Evolutionary conservation across 352 stramenopile genomes (phyloP).

Genomic region (Globisporangium parvum): DNA sequence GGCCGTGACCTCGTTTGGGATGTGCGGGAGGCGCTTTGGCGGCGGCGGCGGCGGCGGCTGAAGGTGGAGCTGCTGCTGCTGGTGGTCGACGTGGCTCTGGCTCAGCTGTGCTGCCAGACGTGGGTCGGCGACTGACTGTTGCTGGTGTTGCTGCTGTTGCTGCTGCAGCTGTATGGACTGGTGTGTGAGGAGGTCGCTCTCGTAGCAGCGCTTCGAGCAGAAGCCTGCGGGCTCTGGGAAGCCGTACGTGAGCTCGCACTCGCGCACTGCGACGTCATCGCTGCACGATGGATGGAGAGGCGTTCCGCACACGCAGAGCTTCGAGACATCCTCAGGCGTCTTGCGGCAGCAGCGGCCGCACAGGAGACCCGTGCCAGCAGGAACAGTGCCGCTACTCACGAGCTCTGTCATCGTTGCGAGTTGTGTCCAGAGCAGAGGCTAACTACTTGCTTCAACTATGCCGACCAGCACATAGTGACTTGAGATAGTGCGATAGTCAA

Average conservation of each 20-base stretch:
- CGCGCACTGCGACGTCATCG: conserved; percentile 25
- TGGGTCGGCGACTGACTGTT: background rate
- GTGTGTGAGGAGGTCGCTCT: conserved; percentile 16
- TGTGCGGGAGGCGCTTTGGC: conserved; percentile 4
- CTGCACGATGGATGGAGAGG: conserved; percentile 32
- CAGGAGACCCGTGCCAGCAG: conserved; percentile 2
- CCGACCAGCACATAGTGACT: too few relatives aligned
- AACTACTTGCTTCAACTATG: too few relatives aligned
- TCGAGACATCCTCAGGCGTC: conserved; percentile 22
- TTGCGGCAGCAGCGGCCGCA: conserved; percentile 28
- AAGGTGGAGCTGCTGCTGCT: too few relatives aligned
- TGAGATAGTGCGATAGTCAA: too few relatives aligned
- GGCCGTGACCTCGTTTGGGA: conserved; percentile 62
- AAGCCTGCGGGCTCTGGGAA: conserved; percentile 24
- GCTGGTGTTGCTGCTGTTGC: background rate
- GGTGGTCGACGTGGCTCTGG: too few relatives aligned
- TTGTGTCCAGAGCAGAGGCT: too few relatives aligned
- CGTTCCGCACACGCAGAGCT: conserved; percentile 29
- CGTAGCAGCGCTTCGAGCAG: conserved; percentile 40
- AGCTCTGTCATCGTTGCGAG: too few relatives aligned
- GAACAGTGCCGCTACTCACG: too few relatives aligned
- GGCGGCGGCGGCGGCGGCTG: background rate
- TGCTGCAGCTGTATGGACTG: conserved; percentile 4
- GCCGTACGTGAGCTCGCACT: conserved; percentile 30
- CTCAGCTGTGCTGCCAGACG: background rate